Conservation (phyloP, 2,329 filamentous ascomycete species). For the Aspergillus sp. region DNA sequence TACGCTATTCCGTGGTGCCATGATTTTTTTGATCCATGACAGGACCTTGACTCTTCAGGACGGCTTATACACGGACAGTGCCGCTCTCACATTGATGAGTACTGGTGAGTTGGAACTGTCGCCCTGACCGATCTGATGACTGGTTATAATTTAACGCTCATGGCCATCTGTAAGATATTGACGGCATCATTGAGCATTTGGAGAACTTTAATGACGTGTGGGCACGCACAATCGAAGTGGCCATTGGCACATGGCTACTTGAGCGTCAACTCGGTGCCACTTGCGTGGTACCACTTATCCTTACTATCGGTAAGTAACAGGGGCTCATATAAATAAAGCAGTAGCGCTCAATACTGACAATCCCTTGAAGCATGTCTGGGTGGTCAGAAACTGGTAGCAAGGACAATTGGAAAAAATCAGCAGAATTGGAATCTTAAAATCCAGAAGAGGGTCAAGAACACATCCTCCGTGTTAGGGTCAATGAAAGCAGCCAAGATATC, state of each 20-base stretch:
- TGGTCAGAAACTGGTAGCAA: too few relatives aligned
- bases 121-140: too few relatives aligned
- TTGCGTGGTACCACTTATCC: background rate
- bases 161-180: constrained; percentile 33
- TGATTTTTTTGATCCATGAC: too few relatives aligned
- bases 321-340: too few relatives aligned
- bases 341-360: too few relatives aligned
- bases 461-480: constrained; percentile 30
- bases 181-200: constrained; percentile 18
- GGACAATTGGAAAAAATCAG: constrained; percentile 10
- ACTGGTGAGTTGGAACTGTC: too few relatives aligned
- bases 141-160: too few relatives aligned
- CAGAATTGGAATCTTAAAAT: constrained; percentile 39
- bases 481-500: constrained; percentile 40
- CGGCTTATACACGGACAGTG: too few relatives aligned
- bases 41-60: too few relatives aligned
- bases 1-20: too few relatives aligned
- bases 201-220: constrained; percentile 15
- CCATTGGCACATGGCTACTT: constrained; percentile 3
- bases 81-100: too few relatives aligned
- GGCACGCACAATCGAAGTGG: constrained; percentile 5
- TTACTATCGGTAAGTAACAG: constrained; percentile 1
- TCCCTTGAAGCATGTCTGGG: too few relatives aligned
- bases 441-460: constrained; percentile 36
- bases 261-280: constrained; percentile 2